phyloP scores from a whole-genome alignment of 805 yeast species.

The Cyberlindnera japonica region DNA sequence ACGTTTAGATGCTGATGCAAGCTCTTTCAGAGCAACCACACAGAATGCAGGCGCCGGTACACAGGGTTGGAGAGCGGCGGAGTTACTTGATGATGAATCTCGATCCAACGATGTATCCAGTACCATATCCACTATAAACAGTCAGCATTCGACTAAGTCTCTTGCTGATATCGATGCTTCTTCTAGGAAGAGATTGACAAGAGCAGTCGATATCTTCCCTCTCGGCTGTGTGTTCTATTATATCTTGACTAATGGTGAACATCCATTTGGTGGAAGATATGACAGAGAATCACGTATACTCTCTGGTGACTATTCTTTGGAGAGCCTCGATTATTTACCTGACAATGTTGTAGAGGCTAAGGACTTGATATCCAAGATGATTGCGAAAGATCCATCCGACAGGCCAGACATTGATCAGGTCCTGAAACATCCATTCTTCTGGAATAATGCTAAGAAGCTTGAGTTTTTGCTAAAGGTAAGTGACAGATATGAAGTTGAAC shows the following conservation, averaged over 20 bases:
- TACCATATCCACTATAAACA: conserved; percentile 13
- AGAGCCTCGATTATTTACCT: conserved; percentile 21
- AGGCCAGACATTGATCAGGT: conserved; percentile 72
- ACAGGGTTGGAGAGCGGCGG: conserved; percentile 98
- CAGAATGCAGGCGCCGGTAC: conserved; percentile 96
- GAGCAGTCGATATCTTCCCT: conserved; percentile 91
- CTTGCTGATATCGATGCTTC: conserved; percentile 35
- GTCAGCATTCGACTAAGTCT: conserved; percentile 27
- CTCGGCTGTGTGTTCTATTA: conserved; percentile 93
- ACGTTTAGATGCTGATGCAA: conserved; percentile 85
- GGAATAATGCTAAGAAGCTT: conserved; percentile 70
- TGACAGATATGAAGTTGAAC: conserved; percentile 85
- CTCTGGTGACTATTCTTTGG: conserved; percentile 48
- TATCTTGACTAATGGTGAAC: conserved; percentile 75
- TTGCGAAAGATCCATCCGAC: conserved; percentile 54
- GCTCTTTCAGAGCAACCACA: conserved; percentile 88
- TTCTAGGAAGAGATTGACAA: conserved; percentile 62
- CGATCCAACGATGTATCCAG: conserved; percentile 14
- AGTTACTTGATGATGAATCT: conserved; percentile 51
- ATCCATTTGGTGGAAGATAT: conserved; percentile 94
- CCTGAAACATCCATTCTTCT: conserved; percentile 83
- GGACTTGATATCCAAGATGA: conserved; percentile 72
- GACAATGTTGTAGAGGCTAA: conserved; percentile 59
- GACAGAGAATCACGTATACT: conserved; percentile 86
- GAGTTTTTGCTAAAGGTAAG: conserved; percentile 85